These are phyloP conservation scores for Graphilbum sp. DNA, from an alignment of 2,329 filamentous ascomycete genomes.

Conservation along the genomic window DNA sequence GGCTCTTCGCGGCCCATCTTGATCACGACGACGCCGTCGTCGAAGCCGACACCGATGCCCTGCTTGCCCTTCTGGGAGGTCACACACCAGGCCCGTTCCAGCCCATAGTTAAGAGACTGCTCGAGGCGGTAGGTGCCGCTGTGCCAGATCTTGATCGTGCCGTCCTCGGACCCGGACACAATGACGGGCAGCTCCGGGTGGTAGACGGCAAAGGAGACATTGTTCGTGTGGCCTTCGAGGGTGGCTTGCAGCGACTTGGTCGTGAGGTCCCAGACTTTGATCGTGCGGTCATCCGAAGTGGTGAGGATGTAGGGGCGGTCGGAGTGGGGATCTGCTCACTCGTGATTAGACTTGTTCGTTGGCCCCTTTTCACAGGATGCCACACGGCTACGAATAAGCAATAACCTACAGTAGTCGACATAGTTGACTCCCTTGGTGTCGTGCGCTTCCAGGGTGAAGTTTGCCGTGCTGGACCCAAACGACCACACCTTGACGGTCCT, in stretches of 20 bases:
- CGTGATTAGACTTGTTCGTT: background rate
- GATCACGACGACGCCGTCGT: slow-evolving; percentile 93
- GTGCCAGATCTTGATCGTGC: slow-evolving; percentile 96
- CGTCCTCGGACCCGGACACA: slow-evolving; percentile 94
- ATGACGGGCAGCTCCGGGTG: slow-evolving; percentile 95
- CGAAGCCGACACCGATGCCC: slow-evolving; percentile 87
- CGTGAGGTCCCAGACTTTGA: slow-evolving; percentile 98
- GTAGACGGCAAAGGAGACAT: slow-evolving; percentile 95
- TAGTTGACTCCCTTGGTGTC: slow-evolving; percentile 97
- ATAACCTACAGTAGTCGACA: slow-evolving; percentile 64
- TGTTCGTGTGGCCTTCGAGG: slow-evolving; percentile 91
- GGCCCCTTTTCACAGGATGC: no score
- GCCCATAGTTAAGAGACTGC: slow-evolving; percentile 86
- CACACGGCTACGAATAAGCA: no score
- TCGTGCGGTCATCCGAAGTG: slow-evolving; percentile 87
- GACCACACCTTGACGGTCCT: slow-evolving; percentile 59
- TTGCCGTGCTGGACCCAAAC: slow-evolving; percentile 79
- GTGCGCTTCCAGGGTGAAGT: slow-evolving; percentile 93
- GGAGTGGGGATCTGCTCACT: slow-evolving; percentile 38
- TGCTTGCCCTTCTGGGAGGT: slow-evolving; percentile 90
- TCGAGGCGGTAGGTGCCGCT: slow-evolving; percentile 94
- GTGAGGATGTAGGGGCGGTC: slow-evolving; percentile 82
- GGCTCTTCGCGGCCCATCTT: slow-evolving; percentile 97
- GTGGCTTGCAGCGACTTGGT: slow-evolving; percentile 95
- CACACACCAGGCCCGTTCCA: slow-evolving; percentile 96